A percentile compares a stretch with the other conserved stretches of the same genome.
phyloP scores from a whole-genome alignment of 768 basidiomycete genomes.

The Xanthoconium stramineum region DNA sequence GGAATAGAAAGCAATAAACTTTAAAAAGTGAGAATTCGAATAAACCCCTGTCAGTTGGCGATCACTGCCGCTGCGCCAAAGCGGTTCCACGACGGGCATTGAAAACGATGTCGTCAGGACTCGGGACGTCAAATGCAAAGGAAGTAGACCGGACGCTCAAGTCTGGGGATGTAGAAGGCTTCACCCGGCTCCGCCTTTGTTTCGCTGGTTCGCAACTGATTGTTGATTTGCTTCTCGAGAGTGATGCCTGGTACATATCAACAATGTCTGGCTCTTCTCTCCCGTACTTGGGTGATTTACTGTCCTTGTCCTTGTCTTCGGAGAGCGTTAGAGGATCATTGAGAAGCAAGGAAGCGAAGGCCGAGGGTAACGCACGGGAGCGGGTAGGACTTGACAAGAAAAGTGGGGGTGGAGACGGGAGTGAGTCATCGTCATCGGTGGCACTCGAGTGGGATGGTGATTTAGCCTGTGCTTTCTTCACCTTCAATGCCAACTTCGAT shows the following conservation, averaged over 20 bases:
- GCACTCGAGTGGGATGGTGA: slow-evolving; percentile 31
- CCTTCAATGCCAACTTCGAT: slow-evolving; percentile 78
- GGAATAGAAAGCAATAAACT: slow-evolving; percentile 15
- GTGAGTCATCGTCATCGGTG: slow-evolving; percentile 38
- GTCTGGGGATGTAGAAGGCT: slow-evolving; percentile 31
- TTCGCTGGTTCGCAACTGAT: slow-evolving; percentile 16
- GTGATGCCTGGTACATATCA: slow-evolving; percentile 27
- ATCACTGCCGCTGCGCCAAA: slow-evolving; percentile 40
- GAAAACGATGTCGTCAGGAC: slow-evolving; percentile 88
- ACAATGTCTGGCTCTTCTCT: slow-evolving; percentile 31
- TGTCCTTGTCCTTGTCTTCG: slow-evolving; percentile 37
- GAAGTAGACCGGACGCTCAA: slow-evolving; percentile 32
- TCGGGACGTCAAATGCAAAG: slow-evolving; percentile 78
- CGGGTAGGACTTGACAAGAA: slow-evolving; percentile 52
- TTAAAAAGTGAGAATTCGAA: slow-evolving; percentile 1
- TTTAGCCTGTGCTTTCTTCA: slow-evolving; percentile 54
- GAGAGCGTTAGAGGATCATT: slow-evolving; percentile 42
- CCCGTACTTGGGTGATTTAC: slow-evolving; percentile 29
- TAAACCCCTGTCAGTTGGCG: slow-evolving; percentile 1
- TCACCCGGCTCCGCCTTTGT: slow-evolving; percentile 7
- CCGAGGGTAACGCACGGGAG: slow-evolving; percentile 73
- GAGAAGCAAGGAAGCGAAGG: slow-evolving; percentile 71
- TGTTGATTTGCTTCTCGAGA: slow-evolving; percentile 30
- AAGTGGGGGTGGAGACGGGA: slow-evolving; percentile 47
- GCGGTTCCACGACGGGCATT: slow-evolving; percentile 77